Base-by-base conservation (phyloP, 2,329 filamentous ascomycete genomes). In the Exserohilum rostratum region DNA sequence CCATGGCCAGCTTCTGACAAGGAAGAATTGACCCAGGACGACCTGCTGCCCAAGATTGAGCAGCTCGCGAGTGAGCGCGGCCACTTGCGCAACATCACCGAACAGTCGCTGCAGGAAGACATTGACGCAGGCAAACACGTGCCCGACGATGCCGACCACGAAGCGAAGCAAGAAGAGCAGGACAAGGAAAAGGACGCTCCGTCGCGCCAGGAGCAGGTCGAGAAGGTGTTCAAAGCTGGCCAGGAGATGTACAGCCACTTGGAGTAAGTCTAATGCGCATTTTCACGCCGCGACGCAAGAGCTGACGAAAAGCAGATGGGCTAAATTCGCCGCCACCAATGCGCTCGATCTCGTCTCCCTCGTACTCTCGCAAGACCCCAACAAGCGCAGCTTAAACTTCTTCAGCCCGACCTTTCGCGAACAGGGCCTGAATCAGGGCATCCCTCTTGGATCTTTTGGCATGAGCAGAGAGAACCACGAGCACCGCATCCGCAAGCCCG, bases 31-130 rank as follows among this genome's bases (percentile, higher is more conserved):
- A 69, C 83, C 82, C 42, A 80, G 45, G 60, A 67, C 17, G 69
- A 71, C 13, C 39, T 97, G n/a, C 81, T 84, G 52, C 84, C 89
- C 42, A 88, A 93, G 64, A 91, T 97, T 63, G 79, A 83, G 53
- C 91, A 93, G 62, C 88, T 96, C 68, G 90, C 92, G 64, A 76
- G 80, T 38, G 87, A 96, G 67, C 87, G 90, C 56, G 91, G 90
- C 12, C 90, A 91, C 20, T 96, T 98, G 71, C 88, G 91, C 55
- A 82, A 87, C 64, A 82, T 98, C 60, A 90, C 87, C 45, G 90
- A 96, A 73, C 83, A 86, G 46, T 83, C 86, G 38, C 78, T 98
- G 33, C 83, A 83, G 45, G 84, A 87, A 31, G 88, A 95, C 67
- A 87, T 95, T 46, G 77, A 79, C 13, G 57, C 66, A 37, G 74